Evolutionary conservation across 352 stramenopile genomes (phyloP).

Genomic region (Phytophthora foliorum): DNA sequence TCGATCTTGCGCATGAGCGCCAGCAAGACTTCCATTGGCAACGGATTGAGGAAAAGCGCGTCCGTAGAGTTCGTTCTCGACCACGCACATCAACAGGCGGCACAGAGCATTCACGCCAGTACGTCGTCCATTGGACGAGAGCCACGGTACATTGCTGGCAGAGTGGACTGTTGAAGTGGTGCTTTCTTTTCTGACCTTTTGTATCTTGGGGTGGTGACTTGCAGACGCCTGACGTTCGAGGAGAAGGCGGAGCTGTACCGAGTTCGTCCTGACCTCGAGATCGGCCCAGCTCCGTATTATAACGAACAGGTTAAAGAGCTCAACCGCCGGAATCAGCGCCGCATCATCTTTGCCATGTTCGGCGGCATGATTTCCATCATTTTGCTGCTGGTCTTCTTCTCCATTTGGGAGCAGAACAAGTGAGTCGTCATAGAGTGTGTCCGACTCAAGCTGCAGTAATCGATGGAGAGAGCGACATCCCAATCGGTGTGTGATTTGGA

Average conservation of each 20-base stretch:
- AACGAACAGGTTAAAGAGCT: constrained; percentile 67
- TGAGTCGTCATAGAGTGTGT: constrained; percentile 31
- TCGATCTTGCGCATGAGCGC: constrained; percentile 79
- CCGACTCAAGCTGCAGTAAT: constrained; percentile 15
- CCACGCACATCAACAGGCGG: constrained; percentile 44
- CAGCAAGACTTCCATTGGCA: constrained; percentile 28
- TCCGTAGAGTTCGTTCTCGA: constrained; percentile 81
- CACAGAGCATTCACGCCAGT: constrained; percentile 47
- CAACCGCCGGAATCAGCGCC: constrained; percentile 67
- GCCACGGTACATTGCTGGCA: constrained; percentile 50
- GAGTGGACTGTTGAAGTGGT: neutral
- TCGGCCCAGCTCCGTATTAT: constrained; percentile 66
- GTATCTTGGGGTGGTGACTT: constrained; percentile 13
- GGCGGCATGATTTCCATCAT: constrained; percentile 74
- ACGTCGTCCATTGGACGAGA: constrained; percentile 52
- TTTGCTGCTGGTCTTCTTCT: constrained; percentile 81
- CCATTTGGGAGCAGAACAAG: constrained; percentile 49
- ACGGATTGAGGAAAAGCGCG: constrained; percentile 65
- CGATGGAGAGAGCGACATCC: constrained; percentile 5
- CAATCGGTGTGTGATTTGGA: neutral
- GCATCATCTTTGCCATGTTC: constrained; percentile 81
- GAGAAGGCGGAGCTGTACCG: constrained; percentile 88
- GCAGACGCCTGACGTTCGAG: constrained; percentile 76
- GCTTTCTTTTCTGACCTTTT: constrained; percentile 11
- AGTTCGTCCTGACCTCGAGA: constrained; percentile 84